Conservation (phyloP, 164 flowering plant genomes). For the Tetrastigma voinierianum region DNA sequence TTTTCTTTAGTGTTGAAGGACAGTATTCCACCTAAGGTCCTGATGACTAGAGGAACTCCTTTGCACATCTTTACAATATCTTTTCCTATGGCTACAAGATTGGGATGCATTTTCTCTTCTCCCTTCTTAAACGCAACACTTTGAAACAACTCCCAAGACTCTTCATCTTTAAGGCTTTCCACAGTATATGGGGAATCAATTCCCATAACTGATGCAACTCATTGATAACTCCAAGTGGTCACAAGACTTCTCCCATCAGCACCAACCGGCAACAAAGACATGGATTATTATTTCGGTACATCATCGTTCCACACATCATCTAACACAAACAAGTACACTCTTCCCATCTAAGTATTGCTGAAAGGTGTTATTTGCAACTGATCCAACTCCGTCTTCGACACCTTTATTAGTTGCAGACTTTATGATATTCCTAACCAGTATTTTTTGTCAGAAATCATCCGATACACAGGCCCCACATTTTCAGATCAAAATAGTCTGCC, state of each 20-base stretch:
- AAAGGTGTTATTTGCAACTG: background rate
- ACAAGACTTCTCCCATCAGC: background rate
- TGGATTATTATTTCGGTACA: background rate
- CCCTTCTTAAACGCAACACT: too few species aligned
- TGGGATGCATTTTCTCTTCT: too few species aligned
- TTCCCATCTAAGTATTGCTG: background rate
- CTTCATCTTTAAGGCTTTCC: too few species aligned
- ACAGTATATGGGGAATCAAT: too few species aligned
- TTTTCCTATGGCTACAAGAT: too few species aligned
- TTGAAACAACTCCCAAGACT: too few species aligned
- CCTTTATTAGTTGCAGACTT: background rate
- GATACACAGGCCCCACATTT: slow-evolving; percentile 9
- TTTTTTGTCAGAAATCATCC: background rate
- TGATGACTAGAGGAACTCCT: too few species aligned
- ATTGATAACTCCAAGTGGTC: too few species aligned
- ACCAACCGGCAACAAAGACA: background rate
- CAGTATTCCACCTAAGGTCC: too few species aligned
- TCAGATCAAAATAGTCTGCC: background rate
- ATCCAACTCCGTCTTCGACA: background rate
- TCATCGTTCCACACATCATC: slow-evolving; percentile 18
- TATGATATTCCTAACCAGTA: background rate
- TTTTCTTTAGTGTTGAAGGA: too few species aligned
- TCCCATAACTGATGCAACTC: too few species aligned
- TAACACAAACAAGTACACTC: slow-evolving; percentile 2
- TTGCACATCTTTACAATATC: too few species aligned